Conservation (phyloP, 441 rosid species). For the Gossypium schwendimanii region DNA sequence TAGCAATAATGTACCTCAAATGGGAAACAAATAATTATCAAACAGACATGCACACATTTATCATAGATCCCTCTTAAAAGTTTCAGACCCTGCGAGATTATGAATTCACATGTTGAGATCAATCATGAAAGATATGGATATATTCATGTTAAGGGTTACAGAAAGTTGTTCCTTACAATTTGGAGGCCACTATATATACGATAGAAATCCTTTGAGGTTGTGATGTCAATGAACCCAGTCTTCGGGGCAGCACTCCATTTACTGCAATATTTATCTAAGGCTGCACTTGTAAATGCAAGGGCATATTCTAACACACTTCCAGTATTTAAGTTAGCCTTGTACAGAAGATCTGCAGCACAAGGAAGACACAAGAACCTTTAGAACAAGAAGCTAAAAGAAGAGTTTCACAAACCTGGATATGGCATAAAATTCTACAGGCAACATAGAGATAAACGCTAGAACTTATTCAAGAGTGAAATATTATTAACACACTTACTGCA, state of each 20-base stretch:
- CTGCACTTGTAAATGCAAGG: slow-evolving; percentile 95
- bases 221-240: slow-evolving; percentile 91
- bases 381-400: slow-evolving; percentile 14
- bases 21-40: not conserved
- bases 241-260: slow-evolving; percentile 97
- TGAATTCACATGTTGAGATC: not conserved
- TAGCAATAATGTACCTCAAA: no score
- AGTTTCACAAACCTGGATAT: not conserved
- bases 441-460: not conserved
- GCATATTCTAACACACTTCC: slow-evolving; percentile 97
- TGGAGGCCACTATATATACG: slow-evolving; percentile 97
- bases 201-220: slow-evolving; percentile 91
- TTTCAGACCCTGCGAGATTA: not conserved
- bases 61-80: not conserved
- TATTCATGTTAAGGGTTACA: not conserved
- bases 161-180: slow-evolving; percentile 49
- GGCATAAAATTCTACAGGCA: not conserved
- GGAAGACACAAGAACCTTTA: slow-evolving; percentile 10
- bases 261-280: slow-evolving; percentile 85
- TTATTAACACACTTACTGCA: not conserved
- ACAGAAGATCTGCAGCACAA: slow-evolving; percentile 68
- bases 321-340: slow-evolving; percentile 85
- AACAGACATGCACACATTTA: not conserved
- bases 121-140: not conserved
- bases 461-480: not conserved